Percentiles rank a stretch among this genome's conserved stretches.
These are phyloP conservation scores for Penicillium sp. DNA, from an alignment of 2,329 filamentous ascomycete genomes.

Conservation along the genomic window DNA sequence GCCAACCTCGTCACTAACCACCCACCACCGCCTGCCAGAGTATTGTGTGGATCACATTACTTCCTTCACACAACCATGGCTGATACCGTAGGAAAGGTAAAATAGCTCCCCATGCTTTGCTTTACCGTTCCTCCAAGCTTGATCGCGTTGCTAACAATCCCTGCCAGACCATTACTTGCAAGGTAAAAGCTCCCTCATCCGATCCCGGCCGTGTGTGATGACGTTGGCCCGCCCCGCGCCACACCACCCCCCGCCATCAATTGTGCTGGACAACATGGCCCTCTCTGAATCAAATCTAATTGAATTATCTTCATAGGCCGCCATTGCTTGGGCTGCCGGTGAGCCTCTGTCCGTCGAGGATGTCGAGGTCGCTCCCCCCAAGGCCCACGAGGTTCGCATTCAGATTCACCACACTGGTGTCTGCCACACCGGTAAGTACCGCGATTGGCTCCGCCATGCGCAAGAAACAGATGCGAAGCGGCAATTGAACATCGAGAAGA, in stretches of 20 bases:
- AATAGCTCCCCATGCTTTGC: slow-evolving; percentile 1
- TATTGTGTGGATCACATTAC: neutral
- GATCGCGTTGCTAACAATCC: slow-evolving; percentile 16
- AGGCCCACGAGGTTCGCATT: slow-evolving; percentile 93
- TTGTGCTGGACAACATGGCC: too few species aligned
- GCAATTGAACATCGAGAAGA: neutral
- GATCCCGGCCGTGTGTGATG: slow-evolving; percentile 15
- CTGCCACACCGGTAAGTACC: slow-evolving; percentile 82
- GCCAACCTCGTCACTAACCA: neutral
- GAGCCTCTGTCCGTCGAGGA: slow-evolving; percentile 88
- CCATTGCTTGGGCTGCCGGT: slow-evolving; percentile 95
- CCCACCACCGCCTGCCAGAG: neutral
- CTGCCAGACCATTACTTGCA: slow-evolving; percentile 84
- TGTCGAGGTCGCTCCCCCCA: slow-evolving; percentile 85
- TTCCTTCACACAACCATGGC: slow-evolving; percentile 47
- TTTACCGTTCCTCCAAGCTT: neutral
- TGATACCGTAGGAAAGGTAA: slow-evolving; percentile 60
- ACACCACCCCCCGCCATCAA: neutral
- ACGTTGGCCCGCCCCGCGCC: slow-evolving; percentile 13
- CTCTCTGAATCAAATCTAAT: neutral
- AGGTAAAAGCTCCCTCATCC: slow-evolving; percentile 49
- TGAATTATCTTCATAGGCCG: slow-evolving; percentile 60
- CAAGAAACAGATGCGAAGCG: neutral
- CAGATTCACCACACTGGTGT: slow-evolving; percentile 97
- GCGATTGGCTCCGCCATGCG: slow-evolving; percentile 9